Evolutionary conservation across 352 stramenopile genomes (phyloP).

Genomic region (Phytophthora uliginosa): DNA sequence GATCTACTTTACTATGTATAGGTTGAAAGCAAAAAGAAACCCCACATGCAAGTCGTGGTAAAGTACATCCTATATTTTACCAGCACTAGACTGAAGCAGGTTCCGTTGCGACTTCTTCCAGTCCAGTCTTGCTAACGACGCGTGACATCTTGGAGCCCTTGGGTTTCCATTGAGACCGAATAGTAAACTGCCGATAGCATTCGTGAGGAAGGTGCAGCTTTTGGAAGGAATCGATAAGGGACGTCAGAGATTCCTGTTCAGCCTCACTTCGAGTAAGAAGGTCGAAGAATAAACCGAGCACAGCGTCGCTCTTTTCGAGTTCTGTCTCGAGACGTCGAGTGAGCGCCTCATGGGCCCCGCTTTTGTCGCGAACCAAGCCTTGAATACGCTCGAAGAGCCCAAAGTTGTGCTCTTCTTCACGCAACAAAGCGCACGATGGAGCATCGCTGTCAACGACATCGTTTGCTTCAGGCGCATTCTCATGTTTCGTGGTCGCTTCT

Average conservation of each 20-base stretch:
- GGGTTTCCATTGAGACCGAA: conserved; percentile 57
- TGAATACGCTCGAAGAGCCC: conserved; percentile 54
- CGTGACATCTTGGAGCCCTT: conserved; percentile 14
- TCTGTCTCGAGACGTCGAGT: conserved; percentile 45
- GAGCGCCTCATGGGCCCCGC: conserved; percentile 23
- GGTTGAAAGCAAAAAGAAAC: neutral
- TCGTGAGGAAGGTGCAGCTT: conserved; percentile 62
- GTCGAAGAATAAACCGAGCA: conserved; percentile 53
- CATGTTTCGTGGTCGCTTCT: neutral
- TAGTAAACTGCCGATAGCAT: conserved; percentile 55
- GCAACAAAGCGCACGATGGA: conserved; percentile 60
- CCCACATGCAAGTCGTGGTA: too few species aligned
- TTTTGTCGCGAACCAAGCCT: conserved; percentile 29
- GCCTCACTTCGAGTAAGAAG: conserved; percentile 21
- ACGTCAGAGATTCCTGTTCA: neutral
- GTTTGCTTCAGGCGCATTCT: conserved; percentile 2
- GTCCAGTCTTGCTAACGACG: conserved; percentile 10
- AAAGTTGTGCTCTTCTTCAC: conserved; percentile 61
- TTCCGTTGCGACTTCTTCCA: conserved; percentile 12
- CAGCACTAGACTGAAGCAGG: neutral
- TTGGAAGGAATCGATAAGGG: conserved; percentile 29
- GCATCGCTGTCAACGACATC: conserved; percentile 26
- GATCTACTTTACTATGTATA: conserved; percentile 13
- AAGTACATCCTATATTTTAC: neutral
- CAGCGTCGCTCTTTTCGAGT: conserved; percentile 59